Evolutionary conservation across 371 early-diverging fungal genomes (phyloP).

Genomic region (Nematocida ausubeli): DNA sequence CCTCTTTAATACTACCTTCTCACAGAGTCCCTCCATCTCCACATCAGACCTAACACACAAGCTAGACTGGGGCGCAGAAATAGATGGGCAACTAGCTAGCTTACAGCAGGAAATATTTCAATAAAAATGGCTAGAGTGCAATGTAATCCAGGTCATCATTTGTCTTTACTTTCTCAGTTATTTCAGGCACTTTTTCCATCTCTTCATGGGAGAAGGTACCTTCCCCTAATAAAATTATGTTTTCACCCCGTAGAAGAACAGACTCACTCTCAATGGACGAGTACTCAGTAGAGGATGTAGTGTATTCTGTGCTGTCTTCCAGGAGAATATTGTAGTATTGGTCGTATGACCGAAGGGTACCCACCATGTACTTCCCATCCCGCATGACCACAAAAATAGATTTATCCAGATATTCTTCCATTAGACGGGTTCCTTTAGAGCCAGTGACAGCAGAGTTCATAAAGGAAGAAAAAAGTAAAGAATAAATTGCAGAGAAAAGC

Average conservation of each 20-base stretch:
- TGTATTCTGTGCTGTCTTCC: constrained; percentile 58
- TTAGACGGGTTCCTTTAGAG: constrained; percentile 28
- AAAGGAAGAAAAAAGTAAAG: not conserved
- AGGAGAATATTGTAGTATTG: constrained; percentile 67
- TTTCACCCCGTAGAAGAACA: constrained; percentile 67
- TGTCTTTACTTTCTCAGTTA: not conserved
- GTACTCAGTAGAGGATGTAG: constrained; percentile 58
- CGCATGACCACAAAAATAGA: constrained; percentile 58
- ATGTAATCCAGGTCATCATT: constrained; percentile 49
- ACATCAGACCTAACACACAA: not conserved
- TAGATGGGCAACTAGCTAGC: constrained; percentile 32
- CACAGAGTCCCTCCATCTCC: not conserved
- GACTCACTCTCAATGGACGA: constrained; percentile 57
- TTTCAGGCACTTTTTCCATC: not conserved
- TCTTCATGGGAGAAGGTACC: not conserved
- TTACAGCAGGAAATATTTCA: constrained; percentile 25
- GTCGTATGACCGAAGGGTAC: constrained; percentile 67
- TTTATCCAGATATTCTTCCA: constrained; percentile 66
- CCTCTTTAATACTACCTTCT: constrained; percentile 32
- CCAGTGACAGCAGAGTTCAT: not conserved
- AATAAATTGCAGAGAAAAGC: not conserved
- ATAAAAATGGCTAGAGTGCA: constrained; percentile 29
- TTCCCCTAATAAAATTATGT: constrained; percentile 62
- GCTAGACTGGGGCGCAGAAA: constrained; percentile 48
- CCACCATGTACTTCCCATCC: constrained; percentile 61